Conservation (phyloP, 164 flowering plant species). For the Chimonanthus praecox region DNA sequence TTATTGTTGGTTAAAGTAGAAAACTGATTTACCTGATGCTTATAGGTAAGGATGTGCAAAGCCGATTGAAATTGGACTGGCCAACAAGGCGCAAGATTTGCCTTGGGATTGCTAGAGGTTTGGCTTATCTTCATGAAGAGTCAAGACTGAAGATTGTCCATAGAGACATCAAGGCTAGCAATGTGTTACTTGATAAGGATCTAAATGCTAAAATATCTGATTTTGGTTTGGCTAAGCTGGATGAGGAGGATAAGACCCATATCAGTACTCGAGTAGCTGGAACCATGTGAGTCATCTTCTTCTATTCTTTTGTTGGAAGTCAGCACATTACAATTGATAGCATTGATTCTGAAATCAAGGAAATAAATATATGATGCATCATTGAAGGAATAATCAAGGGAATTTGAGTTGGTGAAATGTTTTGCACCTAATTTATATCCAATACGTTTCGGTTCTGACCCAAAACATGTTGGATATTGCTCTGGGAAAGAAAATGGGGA, state of each 20-base stretch:
- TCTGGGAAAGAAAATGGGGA: background rate
- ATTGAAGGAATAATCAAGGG: background rate
- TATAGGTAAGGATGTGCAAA: conserved; percentile 1
- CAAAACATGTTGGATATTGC: background rate
- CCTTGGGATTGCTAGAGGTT: conserved; percentile 45
- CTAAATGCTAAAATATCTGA: conserved; percentile 9
- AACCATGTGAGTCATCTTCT: conserved; percentile 7
- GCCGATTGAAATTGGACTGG: conserved; percentile 30
- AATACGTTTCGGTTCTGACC: background rate
- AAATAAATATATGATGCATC: background rate
- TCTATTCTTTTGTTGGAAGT: background rate
- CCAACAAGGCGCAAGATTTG: conserved; percentile 29
- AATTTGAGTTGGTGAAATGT: background rate
- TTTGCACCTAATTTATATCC: background rate
- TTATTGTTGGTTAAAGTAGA: background rate
- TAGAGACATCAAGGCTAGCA: conserved; percentile 12
- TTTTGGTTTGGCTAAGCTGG: conserved; percentile 11
- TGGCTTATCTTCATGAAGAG: conserved; percentile 47
- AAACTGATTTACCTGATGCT: background rate
- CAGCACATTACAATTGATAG: background rate
- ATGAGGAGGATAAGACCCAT: conserved; percentile 5
- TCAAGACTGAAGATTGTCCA: conserved; percentile 22
- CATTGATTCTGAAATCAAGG: background rate
- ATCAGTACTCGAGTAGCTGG: conserved; percentile 12
- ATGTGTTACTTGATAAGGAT: conserved; percentile 11